Evolutionary conservation across 1,284 basidiomycete species (phyloP).

Genomic region (Ustilago loliicola): DNA sequence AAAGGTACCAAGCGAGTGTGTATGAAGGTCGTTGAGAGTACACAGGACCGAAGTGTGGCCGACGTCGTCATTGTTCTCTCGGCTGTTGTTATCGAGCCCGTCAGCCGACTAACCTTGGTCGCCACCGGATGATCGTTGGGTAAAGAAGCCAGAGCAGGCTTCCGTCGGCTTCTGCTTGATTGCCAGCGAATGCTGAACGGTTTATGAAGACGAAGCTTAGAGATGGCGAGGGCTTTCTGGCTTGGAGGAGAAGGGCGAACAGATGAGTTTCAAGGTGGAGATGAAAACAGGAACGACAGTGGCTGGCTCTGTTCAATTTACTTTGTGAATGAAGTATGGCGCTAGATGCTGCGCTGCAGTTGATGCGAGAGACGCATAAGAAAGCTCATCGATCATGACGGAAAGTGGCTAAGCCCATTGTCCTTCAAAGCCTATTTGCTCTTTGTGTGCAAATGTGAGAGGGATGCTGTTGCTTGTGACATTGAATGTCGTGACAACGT

Average conservation of each 20-base stretch:
- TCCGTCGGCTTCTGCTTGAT: slow-evolving; percentile 30
- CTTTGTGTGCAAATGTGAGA: no score
- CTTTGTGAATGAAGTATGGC: slow-evolving; percentile 2
- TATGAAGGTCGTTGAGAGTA: neutral
- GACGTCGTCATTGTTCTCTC: slow-evolving; percentile 5
- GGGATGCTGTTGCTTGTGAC: no score
- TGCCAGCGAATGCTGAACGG: neutral
- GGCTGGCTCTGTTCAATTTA: neutral
- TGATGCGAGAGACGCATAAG: neutral
- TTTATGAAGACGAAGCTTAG: neutral
- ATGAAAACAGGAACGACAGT: slow-evolving; percentile 2
- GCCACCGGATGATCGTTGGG: slow-evolving; percentile 7
- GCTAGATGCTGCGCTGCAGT: slow-evolving; percentile 10
- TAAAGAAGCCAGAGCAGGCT: neutral
- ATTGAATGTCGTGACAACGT: no score
- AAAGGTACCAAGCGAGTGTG: neutral
- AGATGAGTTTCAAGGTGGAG: neutral
- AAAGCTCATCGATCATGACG: neutral
- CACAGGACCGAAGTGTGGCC: slow-evolving; percentile 11
- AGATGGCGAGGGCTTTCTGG: neutral
- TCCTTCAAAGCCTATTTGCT: slow-evolving; percentile 5
- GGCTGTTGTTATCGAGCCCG: neutral
- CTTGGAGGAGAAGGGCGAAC: slow-evolving; percentile 2
- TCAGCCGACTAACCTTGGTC: slow-evolving; percentile 5
- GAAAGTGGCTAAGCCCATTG: neutral